A percentile compares a stretch with the other conserved stretches of the same genome.
These are phyloP conservation scores for Suillus weaverae DNA, from an alignment of 768 basidiomycete genomes.

Conservation along the genomic window DNA sequence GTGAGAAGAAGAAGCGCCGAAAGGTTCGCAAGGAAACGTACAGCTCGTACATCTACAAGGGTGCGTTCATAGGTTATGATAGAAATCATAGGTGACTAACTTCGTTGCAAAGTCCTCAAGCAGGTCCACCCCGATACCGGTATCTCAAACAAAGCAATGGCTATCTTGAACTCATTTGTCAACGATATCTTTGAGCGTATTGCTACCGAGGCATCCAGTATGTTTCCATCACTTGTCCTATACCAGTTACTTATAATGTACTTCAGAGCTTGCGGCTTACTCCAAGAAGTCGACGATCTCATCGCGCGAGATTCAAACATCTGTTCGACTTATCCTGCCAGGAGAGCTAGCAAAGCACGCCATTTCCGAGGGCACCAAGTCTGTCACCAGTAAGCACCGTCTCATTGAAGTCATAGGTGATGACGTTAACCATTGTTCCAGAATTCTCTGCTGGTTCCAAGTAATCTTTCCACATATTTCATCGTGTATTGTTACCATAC, in stretches of 20 bases:
- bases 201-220: conserved; percentile 71
- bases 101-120: conserved; percentile 61
- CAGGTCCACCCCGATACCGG: conserved; percentile 93
- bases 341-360: conserved; percentile 88
- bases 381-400: conserved; percentile 57
- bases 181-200: conserved; percentile 86
- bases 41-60: conserved; percentile 85
- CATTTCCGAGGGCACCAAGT: conserved; percentile 82
- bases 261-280: conserved; percentile 73
- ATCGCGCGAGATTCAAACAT: conserved; percentile 88
- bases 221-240: conserved; percentile 7
- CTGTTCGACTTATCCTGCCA: conserved; percentile 79
- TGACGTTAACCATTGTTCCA: conserved; percentile 22
- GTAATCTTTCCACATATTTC: conserved; percentile 33
- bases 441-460: conserved; percentile 65
- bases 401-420: conserved; percentile 1
- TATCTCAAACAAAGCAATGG: conserved; percentile 90
- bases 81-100: conserved; percentile 1
- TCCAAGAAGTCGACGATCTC: conserved; percentile 91
- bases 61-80: conserved; percentile 33
- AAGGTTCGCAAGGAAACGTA: conserved; percentile 83
- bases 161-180: conserved; percentile 81
- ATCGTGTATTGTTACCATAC: conserved; percentile 35
- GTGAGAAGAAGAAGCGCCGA: conserved; percentile 79
- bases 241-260: not conserved